A percentile compares a stretch with the other conserved stretches of the same genome.
Conservation (phyloP, 306 rosid species). For the Begonia masoniana region DNA sequence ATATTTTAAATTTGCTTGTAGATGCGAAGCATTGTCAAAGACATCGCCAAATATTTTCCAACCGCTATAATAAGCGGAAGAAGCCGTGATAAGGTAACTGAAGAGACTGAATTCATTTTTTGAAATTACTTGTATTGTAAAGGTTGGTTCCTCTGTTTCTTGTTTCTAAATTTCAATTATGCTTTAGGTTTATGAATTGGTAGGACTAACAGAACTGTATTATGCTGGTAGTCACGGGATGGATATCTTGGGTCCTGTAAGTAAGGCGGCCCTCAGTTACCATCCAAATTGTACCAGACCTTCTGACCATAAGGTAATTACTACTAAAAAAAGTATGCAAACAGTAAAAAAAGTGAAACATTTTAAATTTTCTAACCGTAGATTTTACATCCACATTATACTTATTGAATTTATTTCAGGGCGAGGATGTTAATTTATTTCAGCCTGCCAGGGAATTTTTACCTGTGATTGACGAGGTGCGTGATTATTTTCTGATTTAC, state of each 20-base stretch:
- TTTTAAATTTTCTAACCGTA: not conserved
- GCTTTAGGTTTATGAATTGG: constrained; percentile 64
- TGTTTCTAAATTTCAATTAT: not conserved
- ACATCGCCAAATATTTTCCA: constrained; percentile 52
- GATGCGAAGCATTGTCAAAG: constrained; percentile 71
- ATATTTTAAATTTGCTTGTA: constrained; percentile 10
- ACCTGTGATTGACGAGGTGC: constrained; percentile 72
- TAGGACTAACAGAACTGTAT: constrained; percentile 82
- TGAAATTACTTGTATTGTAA: not conserved
- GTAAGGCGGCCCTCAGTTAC: constrained; percentile 18
- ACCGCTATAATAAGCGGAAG: constrained; percentile 90
- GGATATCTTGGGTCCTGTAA: constrained; percentile 76
- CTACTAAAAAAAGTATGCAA: not conserved
- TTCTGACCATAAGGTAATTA: constrained; percentile 39
- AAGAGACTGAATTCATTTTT: constrained; percentile 6
- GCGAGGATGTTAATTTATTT: constrained; percentile 65
- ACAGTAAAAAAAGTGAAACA: not conserved
- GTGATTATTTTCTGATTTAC: not conserved
- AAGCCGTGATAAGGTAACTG: constrained; percentile 67
- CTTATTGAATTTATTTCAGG: constrained; percentile 28
- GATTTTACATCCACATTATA: not conserved
- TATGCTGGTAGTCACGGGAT: constrained; percentile 99
- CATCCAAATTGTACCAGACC: constrained; percentile 44
- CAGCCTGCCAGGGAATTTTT: constrained; percentile 84
- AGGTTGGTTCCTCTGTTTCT: not conserved